A percentile compares a stretch with the other conserved stretches of the same genome.
Evolutionary conservation across 1,139 yeast species (phyloP).

Genomic region (Torulaspora globosa): DNA sequence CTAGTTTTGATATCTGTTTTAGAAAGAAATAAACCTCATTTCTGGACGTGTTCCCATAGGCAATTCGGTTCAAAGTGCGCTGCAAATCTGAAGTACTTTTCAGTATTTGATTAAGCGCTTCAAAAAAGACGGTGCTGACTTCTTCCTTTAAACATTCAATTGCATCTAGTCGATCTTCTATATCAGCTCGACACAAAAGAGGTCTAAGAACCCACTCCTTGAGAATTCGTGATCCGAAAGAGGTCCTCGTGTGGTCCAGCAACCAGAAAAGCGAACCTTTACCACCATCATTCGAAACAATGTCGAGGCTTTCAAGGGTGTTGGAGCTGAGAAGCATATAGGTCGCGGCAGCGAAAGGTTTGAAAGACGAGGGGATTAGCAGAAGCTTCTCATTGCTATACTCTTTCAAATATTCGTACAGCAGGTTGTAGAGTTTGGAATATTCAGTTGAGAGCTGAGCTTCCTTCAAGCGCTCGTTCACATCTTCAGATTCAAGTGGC

Average conservation of each 20-base stretch:
- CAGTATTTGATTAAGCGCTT: conserved; percentile 47
- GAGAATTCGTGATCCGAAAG: conserved; percentile 66
- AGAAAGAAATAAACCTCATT: conserved; percentile 63
- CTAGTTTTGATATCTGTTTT: conserved; percentile 43
- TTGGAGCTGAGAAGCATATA: conserved; percentile 68
- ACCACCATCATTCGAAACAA: conserved; percentile 57
- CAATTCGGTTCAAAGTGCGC: conserved; percentile 59
- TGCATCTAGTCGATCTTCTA: conserved; percentile 56
- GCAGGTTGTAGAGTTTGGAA: conserved; percentile 38
- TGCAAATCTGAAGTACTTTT: conserved; percentile 61
- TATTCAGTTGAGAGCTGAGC: conserved; percentile 35
- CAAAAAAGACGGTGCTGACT: conserved; percentile 48
- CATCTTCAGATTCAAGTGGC: not conserved
- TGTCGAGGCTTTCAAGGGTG: conserved; percentile 66
- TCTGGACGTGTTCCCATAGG: conserved; percentile 61
- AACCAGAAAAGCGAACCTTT: conserved; percentile 76
- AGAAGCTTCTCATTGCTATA: conserved; percentile 60
- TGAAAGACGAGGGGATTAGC: conserved; percentile 47
- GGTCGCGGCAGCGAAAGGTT: conserved; percentile 48
- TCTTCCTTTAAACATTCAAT: conserved; percentile 52
- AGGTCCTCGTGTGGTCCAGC: conserved; percentile 73
- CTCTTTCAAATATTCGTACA: conserved; percentile 54
- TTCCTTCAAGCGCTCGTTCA: conserved; percentile 7
- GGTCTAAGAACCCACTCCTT: conserved; percentile 76
- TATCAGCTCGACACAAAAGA: conserved; percentile 41